Conservation (phyloP, 495 filamentous ascomycete species). For the Hypoxylon subgilvum region DNA sequence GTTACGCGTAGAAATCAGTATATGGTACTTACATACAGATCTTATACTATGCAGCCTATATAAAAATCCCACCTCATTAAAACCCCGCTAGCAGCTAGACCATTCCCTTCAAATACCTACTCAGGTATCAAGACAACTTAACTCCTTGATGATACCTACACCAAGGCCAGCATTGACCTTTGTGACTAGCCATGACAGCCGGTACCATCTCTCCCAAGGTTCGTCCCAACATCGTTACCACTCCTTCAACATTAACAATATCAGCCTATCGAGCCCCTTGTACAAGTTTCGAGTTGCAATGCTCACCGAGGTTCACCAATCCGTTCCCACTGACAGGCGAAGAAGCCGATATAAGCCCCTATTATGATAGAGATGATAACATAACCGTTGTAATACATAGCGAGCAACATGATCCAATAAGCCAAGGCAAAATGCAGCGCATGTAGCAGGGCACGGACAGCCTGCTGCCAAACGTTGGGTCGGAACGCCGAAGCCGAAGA, state of each 20-base stretch:
- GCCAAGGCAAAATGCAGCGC: slow-evolving; percentile 72
- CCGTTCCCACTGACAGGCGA: slow-evolving; percentile 65
- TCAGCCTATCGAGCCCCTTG: slow-evolving; percentile 1
- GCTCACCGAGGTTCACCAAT: slow-evolving; percentile 34
- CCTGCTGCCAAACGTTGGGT: slow-evolving; percentile 62
- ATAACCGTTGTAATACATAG: slow-evolving; percentile 72
- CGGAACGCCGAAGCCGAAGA: slow-evolving; percentile 43
- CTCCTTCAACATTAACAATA: background rate
- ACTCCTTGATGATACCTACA: too few relatives aligned
- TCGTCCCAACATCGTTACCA: background rate
- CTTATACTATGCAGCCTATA: too few relatives aligned
- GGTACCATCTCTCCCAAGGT: background rate
- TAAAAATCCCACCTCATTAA: too few relatives aligned
- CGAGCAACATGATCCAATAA: slow-evolving; percentile 71
- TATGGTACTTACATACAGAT: too few relatives aligned
- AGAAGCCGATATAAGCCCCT: slow-evolving; percentile 65
- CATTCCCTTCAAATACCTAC: too few relatives aligned
- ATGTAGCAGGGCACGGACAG: slow-evolving; percentile 66
- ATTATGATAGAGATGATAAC: slow-evolving; percentile 68
- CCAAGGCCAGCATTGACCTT: too few relatives aligned
- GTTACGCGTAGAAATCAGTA: too few relatives aligned
- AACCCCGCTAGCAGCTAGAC: too few relatives aligned
- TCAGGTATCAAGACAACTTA: too few relatives aligned
- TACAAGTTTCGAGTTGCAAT: background rate
- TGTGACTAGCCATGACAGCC: slow-evolving; percentile 21